A percentile compares a stretch with the other conserved stretches of the same genome.
Conservation (phyloP, 2,329 filamentous ascomycete species). For the Aspergillus terreus region DNA sequence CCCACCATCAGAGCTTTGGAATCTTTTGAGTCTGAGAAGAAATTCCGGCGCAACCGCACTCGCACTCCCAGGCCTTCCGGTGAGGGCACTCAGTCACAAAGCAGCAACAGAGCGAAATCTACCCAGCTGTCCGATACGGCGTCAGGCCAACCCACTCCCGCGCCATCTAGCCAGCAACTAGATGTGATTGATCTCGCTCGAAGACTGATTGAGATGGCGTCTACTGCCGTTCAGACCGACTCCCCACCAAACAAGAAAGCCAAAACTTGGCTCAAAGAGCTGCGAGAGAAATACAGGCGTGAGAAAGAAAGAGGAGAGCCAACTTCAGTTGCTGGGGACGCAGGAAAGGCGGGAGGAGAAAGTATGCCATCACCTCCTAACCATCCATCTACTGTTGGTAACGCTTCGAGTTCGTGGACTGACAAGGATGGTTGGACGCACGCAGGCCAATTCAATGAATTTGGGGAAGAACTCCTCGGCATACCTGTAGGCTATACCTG, state of each 20-base stretch:
- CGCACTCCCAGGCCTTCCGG: constrained; percentile 9
- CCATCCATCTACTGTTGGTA: constrained; percentile 13
- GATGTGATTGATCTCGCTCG: constrained; percentile 9
- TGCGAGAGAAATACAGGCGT: constrained; percentile 11
- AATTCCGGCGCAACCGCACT: constrained; percentile 13
- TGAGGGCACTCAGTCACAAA: background rate
- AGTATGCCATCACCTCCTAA: constrained; percentile 13
- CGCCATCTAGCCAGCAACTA: background rate
- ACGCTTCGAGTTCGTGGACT: constrained; percentile 20
- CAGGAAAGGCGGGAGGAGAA: constrained; percentile 4
- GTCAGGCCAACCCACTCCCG: background rate
- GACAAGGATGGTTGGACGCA: constrained; percentile 29
- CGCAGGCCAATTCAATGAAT: constrained; percentile 26
- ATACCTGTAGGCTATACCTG: constrained; percentile 21
- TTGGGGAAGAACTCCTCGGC: constrained; percentile 26
- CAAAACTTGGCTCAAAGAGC: constrained; percentile 13
- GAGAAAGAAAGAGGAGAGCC: constrained; percentile 3
- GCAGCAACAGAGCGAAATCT: background rate
- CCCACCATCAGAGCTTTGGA: constrained; percentile 20
- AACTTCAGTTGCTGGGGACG: background rate
- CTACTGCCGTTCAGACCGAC: constrained; percentile 11
- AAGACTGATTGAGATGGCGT: constrained; percentile 15
- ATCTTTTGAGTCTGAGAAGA: constrained; percentile 17
- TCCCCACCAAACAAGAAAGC: constrained; percentile 9
- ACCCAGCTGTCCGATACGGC: background rate